Evolutionary conservation across 1,139 yeast species (phyloP).

Genomic region (Saccharomyces hybrid): DNA sequence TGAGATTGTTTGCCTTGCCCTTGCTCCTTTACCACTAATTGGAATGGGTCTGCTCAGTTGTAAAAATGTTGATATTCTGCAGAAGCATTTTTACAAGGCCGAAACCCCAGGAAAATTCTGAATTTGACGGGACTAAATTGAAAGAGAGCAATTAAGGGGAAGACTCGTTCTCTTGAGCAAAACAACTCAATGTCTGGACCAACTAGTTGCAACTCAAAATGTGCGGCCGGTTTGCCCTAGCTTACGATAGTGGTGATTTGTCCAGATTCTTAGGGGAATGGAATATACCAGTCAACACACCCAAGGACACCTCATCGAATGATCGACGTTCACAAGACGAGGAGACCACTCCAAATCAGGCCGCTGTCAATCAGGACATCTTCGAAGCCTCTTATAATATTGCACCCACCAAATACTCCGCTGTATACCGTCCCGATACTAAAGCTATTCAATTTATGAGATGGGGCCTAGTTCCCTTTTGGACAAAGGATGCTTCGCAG

Average conservation of each 20-base stretch:
- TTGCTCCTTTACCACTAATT: background rate
- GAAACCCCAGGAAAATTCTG: background rate
- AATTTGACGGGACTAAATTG: background rate
- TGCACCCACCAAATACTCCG: slow-evolving; percentile 44
- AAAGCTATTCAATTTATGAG: slow-evolving; percentile 39
- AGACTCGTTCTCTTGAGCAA: background rate
- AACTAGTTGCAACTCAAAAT: slow-evolving; percentile 16
- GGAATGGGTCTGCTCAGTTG: background rate
- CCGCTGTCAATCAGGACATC: background rate
- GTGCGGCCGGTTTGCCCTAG: slow-evolving; percentile 46
- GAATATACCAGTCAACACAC: slow-evolving; percentile 8
- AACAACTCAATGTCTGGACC: background rate
- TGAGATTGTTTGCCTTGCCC: background rate
- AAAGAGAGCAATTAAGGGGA: background rate
- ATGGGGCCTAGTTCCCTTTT: slow-evolving; percentile 56
- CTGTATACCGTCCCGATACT: slow-evolving; percentile 35
- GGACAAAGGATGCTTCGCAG: slow-evolving; percentile 37
- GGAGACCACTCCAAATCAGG: background rate
- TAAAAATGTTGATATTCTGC: background rate
- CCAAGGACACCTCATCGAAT: background rate
- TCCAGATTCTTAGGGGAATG: slow-evolving; percentile 11
- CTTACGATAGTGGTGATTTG: slow-evolving; percentile 22
- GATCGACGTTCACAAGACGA: background rate
- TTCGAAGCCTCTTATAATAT: slow-evolving; percentile 37
- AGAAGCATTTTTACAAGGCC: background rate